Evolutionary conservation across 257 asterid genomes (phyloP).

Genomic region (Henckelia pumila): DNA sequence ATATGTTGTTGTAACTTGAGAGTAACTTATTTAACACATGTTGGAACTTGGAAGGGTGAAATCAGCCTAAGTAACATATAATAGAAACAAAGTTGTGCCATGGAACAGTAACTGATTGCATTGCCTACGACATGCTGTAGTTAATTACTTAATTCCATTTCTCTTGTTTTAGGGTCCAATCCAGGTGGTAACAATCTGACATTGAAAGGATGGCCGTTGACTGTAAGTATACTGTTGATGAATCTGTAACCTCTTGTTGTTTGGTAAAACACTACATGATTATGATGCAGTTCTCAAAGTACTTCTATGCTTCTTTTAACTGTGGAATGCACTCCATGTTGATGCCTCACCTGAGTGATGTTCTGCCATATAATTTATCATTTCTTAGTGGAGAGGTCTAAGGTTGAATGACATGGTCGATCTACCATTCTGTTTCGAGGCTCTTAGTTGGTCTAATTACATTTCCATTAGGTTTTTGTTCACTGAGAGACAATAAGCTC

Average conservation of each 20-base stretch:
- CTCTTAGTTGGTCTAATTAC: background rate
- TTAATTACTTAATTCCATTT: conserved; percentile 23
- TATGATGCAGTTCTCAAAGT: background rate
- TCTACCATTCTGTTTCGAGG: background rate
- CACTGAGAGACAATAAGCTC: background rate
- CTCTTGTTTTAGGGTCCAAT: conserved; percentile 70
- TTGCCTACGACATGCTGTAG: conserved; percentile 17
- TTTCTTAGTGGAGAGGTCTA: background rate
- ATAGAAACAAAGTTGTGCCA: conserved; percentile 3
- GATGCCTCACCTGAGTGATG: background rate
- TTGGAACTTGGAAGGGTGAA: conserved; percentile 7
- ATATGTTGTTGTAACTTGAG: background rate
- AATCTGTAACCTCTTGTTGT: conserved; percentile 4
- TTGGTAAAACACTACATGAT: background rate
- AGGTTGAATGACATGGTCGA: background rate
- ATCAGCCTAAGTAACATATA: background rate
- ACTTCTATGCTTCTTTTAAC: background rate
- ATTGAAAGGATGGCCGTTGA: conserved; percentile 97
- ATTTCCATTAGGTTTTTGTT: conserved; percentile 1
- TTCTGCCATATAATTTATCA: background rate
- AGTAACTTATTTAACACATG: conserved; percentile 13
- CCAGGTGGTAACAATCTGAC: conserved; percentile 95
- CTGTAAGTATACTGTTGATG: conserved; percentile 54
- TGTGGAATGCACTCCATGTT: background rate
- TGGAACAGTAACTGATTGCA: background rate